Evolutionary conservation across 805 yeast genomes (phyloP).

Genomic region (Lipomyces yamadae): DNA sequence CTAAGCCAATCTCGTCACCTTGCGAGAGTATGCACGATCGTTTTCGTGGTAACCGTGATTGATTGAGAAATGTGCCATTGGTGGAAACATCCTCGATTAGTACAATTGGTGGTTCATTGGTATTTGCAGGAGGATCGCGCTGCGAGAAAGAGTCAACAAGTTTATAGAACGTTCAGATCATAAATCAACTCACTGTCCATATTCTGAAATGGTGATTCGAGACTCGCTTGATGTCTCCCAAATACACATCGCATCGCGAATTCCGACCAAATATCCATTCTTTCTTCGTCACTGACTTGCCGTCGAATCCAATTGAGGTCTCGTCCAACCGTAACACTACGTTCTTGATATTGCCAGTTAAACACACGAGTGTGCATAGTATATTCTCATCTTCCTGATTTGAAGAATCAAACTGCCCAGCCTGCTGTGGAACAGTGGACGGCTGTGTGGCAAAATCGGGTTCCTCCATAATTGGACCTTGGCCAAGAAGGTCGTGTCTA

Average conservation of each 20-base stretch:
- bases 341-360: constrained; percentile 23
- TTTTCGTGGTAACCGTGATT: constrained; percentile 70
- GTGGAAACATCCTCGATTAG: constrained; percentile 68
- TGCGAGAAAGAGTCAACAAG: not conserved
- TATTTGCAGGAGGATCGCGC: constrained; percentile 46
- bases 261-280: constrained; percentile 81
- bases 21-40: constrained; percentile 81
- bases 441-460: constrained; percentile 31
- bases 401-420: constrained; percentile 4
- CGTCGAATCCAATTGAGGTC: constrained; percentile 15
- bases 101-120: constrained; percentile 18
- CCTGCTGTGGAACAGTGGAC: constrained; percentile 17
- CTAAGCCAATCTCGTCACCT: constrained; percentile 93
- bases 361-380: constrained; percentile 35
- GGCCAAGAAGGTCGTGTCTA: not conserved
- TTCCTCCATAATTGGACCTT: constrained; percentile 25
- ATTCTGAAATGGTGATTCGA: constrained; percentile 69
- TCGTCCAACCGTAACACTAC: constrained; percentile 21
- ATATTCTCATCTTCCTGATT: constrained; percentile 23
- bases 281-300: constrained; percentile 41
- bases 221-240: constrained; percentile 66
- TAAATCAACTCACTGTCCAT: constrained; percentile 52
- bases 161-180: not conserved
- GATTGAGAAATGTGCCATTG: constrained; percentile 90
- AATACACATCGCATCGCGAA: constrained; percentile 62